Conservation (phyloP, 306 rosid species). For the Malus fusca region DNA sequence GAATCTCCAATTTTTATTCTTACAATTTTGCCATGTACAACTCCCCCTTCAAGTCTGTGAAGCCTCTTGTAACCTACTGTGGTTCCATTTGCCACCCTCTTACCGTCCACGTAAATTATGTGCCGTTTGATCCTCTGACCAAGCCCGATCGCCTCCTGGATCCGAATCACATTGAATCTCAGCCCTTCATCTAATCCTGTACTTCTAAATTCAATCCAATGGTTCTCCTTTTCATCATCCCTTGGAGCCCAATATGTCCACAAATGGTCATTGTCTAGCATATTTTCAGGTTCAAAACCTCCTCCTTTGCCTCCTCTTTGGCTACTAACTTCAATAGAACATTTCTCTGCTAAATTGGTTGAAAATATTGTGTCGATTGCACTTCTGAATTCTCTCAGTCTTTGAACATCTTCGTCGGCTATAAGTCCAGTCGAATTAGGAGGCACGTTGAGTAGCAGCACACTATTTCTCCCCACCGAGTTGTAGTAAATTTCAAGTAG, state of each 20-base stretch:
- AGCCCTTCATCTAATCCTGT: slow-evolving; percentile 17
- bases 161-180: slow-evolving; percentile 72
- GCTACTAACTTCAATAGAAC: slow-evolving; percentile 52
- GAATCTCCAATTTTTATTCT: slow-evolving; percentile 41
- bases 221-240: slow-evolving; percentile 30
- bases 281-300: slow-evolving; percentile 64
- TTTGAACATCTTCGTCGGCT: slow-evolving; percentile 42
- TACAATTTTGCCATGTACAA: slow-evolving; percentile 42
- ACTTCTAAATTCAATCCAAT: slow-evolving; percentile 58
- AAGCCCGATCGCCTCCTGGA: slow-evolving; percentile 91
- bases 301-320: slow-evolving; percentile 52
- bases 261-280: slow-evolving; percentile 66
- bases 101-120: slow-evolving; percentile 56
- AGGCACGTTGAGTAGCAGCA: slow-evolving; percentile 79
- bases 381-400: slow-evolving; percentile 52
- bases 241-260: slow-evolving; percentile 84
- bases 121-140: slow-evolving; percentile 78
- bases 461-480: slow-evolving; percentile 77
- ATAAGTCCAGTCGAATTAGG: slow-evolving; percentile 72
- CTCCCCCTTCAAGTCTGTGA: slow-evolving; percentile 59
- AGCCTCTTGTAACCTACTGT: slow-evolving; percentile 83
- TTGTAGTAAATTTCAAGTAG: slow-evolving; percentile 71
- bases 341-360: slow-evolving; percentile 44
- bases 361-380: slow-evolving; percentile 61
- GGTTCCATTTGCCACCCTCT: slow-evolving; percentile 44